A percentile compares a stretch with the other conserved stretches of the same genome.
Evolutionary conservation across 2,329 filamentous ascomycete genomes (phyloP).

Genomic region (Fusarium sterilihyphosum): DNA sequence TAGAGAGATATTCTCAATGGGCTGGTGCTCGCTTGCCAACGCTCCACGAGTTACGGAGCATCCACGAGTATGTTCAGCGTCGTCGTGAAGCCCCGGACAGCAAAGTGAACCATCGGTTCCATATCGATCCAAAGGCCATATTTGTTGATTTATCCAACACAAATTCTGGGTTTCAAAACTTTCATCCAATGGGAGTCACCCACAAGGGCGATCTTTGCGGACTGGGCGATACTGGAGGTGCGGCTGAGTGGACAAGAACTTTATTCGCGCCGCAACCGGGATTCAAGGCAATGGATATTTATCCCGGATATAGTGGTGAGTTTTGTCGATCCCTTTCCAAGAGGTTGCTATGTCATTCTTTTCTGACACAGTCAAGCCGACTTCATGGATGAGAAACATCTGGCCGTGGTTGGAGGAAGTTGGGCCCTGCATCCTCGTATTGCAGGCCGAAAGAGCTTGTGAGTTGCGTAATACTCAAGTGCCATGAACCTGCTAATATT

Average conservation of each 20-base stretch:
- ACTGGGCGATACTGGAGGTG: constrained; percentile 23
- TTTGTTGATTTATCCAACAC: constrained; percentile 2
- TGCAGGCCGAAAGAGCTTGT: constrained; percentile 26
- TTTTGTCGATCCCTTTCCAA: rapidly evolving
- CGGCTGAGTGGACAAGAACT: constrained; percentile 21
- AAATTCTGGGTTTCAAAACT: constrained; percentile 20
- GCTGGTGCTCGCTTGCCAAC: constrained; percentile 16
- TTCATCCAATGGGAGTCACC: constrained; percentile 10
- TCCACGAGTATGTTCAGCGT: constrained; percentile 13
- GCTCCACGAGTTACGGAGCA: constrained; percentile 22
- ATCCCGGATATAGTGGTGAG: constrained; percentile 28
- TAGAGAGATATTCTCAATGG: constrained; percentile 14
- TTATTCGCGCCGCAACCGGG: constrained; percentile 9
- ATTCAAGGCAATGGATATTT: constrained; percentile 28
- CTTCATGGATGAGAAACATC: constrained; percentile 29
- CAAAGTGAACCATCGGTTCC: background rate
- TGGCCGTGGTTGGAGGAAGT: constrained; percentile 17
- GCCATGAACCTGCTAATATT: background rate
- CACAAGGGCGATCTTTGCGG: constrained; percentile 14
- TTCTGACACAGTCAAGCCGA: constrained; percentile 4
- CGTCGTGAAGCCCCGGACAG: background rate
- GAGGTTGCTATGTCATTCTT: rapidly evolving
- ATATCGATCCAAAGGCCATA: background rate
- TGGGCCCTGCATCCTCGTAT: constrained; percentile 29
- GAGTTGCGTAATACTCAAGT: background rate